Evolutionary conservation across 2,329 filamentous ascomycete genomes (phyloP).

Genomic region (Xylaria sp.): DNA sequence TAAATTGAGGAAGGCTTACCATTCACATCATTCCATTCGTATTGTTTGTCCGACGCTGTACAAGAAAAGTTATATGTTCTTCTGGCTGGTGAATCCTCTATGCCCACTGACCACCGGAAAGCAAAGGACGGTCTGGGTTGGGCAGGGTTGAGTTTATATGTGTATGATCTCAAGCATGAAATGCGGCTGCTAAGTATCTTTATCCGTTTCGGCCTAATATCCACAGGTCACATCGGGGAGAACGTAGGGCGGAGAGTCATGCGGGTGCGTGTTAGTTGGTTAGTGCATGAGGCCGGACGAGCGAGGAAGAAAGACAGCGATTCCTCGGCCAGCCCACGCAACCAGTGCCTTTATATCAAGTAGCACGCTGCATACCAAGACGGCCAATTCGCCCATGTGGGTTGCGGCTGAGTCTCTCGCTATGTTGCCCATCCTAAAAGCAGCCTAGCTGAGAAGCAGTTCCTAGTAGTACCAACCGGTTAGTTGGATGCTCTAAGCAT

Average conservation of each 20-base stretch:
- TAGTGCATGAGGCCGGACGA: constrained; percentile 15
- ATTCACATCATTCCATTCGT: constrained; percentile 4
- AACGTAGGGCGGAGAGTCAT: constrained; percentile 4
- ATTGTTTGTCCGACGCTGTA: background rate
- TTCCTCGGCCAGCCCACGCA: background rate
- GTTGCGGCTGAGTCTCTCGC: constrained; percentile 32
- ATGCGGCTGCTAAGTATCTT: constrained; percentile 26
- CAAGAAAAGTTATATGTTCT: constrained; percentile 1
- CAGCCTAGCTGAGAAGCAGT: constrained; percentile 17
- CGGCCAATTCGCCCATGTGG: constrained; percentile 12
- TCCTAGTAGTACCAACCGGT: constrained; percentile 9
- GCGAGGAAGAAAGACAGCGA: background rate
- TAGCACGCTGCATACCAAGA: constrained; percentile 18
- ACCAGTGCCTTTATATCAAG: constrained; percentile 21
- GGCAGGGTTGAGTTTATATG: background rate
- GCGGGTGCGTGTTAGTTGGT: constrained; percentile 2
- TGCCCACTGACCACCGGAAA: background rate
- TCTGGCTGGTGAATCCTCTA: background rate
- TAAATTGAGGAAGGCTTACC: constrained; percentile 29
- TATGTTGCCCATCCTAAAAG: constrained; percentile 11
- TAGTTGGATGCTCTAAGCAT: constrained; percentile 26
- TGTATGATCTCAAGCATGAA: constrained; percentile 15
- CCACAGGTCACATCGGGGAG: constrained; percentile 13
- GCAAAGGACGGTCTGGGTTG: background rate
- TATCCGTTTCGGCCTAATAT: constrained; percentile 30